A percentile compares a stretch with the other conserved stretches of the same genome.
Evolutionary conservation across 352 stramenopile genomes (phyloP).

Genomic region (Pythium periplocum): DNA sequence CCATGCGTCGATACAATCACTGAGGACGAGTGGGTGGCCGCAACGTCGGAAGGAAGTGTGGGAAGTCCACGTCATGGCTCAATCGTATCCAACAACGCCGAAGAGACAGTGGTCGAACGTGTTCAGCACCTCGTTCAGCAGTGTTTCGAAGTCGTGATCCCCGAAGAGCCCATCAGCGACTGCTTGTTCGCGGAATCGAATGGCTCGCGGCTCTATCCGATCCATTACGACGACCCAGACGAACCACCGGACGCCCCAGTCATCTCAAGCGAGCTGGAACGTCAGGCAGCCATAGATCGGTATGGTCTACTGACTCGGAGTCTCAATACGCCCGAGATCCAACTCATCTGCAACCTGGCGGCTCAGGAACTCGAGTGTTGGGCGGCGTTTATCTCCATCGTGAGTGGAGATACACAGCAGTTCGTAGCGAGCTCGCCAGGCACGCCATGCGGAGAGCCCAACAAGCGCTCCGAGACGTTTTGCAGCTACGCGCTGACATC

Average conservation of each 20-base stretch:
- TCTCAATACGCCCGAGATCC: constrained; percentile 27
- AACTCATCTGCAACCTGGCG: constrained; percentile 46
- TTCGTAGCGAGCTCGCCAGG: constrained; percentile 14
- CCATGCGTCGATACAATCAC: constrained; percentile 29
- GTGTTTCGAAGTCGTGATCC: constrained; percentile 48
- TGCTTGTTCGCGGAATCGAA: constrained; percentile 44
- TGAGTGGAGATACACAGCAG: constrained; percentile 26
- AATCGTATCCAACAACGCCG: neutral
- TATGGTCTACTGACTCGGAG: constrained; percentile 20
- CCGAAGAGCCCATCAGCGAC: constrained; percentile 27
- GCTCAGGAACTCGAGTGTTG: constrained; percentile 40
- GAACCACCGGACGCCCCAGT: constrained; percentile 23
- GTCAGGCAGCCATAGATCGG: constrained; percentile 24
- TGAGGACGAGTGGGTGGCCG: constrained; percentile 32
- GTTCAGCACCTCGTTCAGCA: constrained; percentile 51
- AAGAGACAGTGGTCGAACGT: constrained; percentile 9
- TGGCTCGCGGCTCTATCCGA: constrained; percentile 31
- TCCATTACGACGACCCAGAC: constrained; percentile 38
- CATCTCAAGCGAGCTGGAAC: constrained; percentile 22
- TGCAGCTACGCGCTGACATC: constrained; percentile 30
- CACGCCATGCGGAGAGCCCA: constrained; percentile 11
- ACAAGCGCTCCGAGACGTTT: constrained; percentile 25
- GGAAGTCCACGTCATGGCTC: no score
- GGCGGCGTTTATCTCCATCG: constrained; percentile 28
- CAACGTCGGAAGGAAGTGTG: constrained; percentile 8